Base-by-base conservation (phyloP, 768 basidiomycete genomes). In the Cubamyces sp. region DNA sequence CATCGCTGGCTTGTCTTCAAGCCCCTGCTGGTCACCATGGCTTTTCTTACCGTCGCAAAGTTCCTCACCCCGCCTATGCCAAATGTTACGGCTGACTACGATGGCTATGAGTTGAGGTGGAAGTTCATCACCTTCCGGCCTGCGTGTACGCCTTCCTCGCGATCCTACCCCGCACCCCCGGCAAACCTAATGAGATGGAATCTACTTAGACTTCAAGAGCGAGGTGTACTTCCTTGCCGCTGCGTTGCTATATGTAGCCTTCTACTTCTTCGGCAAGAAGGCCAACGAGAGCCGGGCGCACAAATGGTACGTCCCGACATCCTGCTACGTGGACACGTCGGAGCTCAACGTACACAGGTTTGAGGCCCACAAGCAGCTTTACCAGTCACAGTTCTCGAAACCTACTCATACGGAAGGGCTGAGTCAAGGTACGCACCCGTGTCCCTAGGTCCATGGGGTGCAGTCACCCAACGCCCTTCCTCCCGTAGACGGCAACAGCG, bases 101-200 rank as follows among this genome's bases (percentile, higher is more conserved):
- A 88, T 39, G 94, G 94, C 19, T 74, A 84, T 48, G 83, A 97
- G 74, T 87, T 79, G 73, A 81, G 76, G 64, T 95, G 89, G 87
- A 87, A 82, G 70, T 78, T 85, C 57, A 75, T 97, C 67, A 84
- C 87, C 40, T 92, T 96, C 77, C 81, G 94, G 45, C 95, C 94
- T 19, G 91, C 88, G 9, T 71, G 89, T 89, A 70, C 66, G 87
- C 66, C 37, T 15, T 18, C 26, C n/a, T 6, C 42, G n/a, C 19
- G 19, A 58, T 23, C 28, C 46, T 12, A 18, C 56, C 55, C 67
- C 45, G 58, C 57, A 16, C 30, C 21, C n/a, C 43, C 57, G 42
- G 57, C n/a, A 30, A 30, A 11, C 40, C 48, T 25, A 59, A 59
- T 21, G 52, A 23, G 21, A n/a, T 59, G 45, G 28, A 37, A 25